Evolutionary conservation across 2,329 filamentous ascomycete species (phyloP).

Genomic region (Meredithiella fracta): DNA sequence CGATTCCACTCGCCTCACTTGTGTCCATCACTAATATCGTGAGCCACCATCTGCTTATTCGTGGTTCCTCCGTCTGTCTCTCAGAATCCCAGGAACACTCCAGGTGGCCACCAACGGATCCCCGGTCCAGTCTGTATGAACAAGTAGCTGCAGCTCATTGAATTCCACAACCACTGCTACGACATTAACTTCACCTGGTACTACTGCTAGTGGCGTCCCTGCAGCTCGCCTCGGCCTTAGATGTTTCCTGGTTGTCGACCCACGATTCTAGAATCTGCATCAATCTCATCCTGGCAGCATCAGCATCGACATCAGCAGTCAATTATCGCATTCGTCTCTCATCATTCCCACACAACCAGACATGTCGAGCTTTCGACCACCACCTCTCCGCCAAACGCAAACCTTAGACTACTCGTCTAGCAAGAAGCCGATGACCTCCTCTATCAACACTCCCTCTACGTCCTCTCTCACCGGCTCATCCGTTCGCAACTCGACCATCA

Average conservation of each 20-base stretch:
- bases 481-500: conserved; percentile 1
- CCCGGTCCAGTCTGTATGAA: neutral
- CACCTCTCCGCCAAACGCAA: conserved; percentile 23
- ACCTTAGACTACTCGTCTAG: conserved; percentile 19
- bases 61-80: neutral
- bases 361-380: conserved; percentile 24
- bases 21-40: neutral
- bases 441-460: neutral
- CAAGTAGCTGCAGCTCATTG: no score
- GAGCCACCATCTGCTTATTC: no score
- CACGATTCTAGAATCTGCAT: no score
- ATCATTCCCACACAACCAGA: conserved; percentile 7
- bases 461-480: conserved; percentile 5
- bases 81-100: neutral
- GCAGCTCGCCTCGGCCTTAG: no score
- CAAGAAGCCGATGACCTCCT: conserved; percentile 21
- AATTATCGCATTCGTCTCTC: neutral
- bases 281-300: neutral
- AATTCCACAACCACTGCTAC: no score
- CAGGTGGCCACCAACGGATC: conserved; percentile 1
- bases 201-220: no score
- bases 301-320: neutral
- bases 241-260: no score
- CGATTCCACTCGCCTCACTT: neutral
- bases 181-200: no score